Base-by-base conservation (phyloP, 2,329 filamentous ascomycete species). In the Talaromyces sp. region DNA sequence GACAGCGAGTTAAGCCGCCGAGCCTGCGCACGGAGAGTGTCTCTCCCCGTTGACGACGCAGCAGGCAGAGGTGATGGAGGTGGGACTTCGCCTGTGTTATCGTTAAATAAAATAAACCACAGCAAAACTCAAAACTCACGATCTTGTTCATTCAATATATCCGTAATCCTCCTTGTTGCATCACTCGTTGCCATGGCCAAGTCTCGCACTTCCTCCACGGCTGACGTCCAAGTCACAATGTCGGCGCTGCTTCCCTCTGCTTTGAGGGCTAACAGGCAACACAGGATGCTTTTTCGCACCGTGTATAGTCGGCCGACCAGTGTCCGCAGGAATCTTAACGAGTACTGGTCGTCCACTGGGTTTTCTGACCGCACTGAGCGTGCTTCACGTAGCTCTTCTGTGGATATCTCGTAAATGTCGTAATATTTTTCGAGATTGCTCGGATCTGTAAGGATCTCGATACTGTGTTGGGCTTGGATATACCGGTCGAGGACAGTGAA, bases 381-480 rank as follows among this genome's bases (percentile, higher is more conserved):
- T n/a, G 88, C 85, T 66, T 91, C 88, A 21, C 84, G 82, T 38
- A 91, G 84, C 71, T 92, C 89, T 60, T 87, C 83, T 60, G 88
- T 83, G 63, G 85, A 89, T 62, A 93, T 85, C 65, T 92, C 90
- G 70, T 93, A 92, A 62, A 93, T 89, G 70, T 97, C 93, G 68
- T 94, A 90, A 71, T 96, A 96, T 75, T 92, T 94, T 67, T 96
- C 91, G 50, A 99, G 78, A 69, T 96, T 90, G 54, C 89, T 84
- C 68, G 89, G 85, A 71, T 92, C 87, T 1, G 92, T 86, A 59
- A 96, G 85, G 0, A 83, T 84, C 70, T 88, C 88, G 21, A 97
- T 79, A 3, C 81, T 81, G 46, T 82, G 80, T 63, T 87, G 88
- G 12, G 89, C 86, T 65, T 90, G 85, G 57, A 87, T 85, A 68